Percentiles rank a stretch among this genome's conserved stretches.
phyloP scores from a whole-genome alignment of 2,329 filamentous ascomycete species.

The Aspergillus sp. region DNA sequence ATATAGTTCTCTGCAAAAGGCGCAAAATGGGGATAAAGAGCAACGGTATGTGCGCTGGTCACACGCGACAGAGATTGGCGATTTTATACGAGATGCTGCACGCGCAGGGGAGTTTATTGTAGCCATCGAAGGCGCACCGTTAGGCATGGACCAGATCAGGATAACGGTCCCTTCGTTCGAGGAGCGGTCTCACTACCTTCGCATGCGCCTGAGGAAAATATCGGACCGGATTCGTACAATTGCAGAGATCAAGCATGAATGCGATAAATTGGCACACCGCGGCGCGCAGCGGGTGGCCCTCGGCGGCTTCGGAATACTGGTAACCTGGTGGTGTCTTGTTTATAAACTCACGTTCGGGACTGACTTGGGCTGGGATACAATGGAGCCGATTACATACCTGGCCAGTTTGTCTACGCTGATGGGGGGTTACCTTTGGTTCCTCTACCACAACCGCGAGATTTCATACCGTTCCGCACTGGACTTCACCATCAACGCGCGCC shows the following conservation, averaged over 20 bases:
- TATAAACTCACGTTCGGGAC: slow-evolving; percentile 70
- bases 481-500: slow-evolving; percentile 76
- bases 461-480: slow-evolving; percentile 85
- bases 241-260: slow-evolving; percentile 75
- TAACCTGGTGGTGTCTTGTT: slow-evolving; percentile 78
- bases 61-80: slow-evolving; percentile 82
- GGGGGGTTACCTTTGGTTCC: slow-evolving; percentile 88
- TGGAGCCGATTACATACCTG: slow-evolving; percentile 88
- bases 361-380: slow-evolving; percentile 82
- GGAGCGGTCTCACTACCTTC: slow-evolving; percentile 86
- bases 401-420: slow-evolving; percentile 84
- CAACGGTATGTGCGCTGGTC: slow-evolving; percentile 81
- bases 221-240: slow-evolving; percentile 67
- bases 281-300: slow-evolving; percentile 77
- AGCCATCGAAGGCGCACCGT: slow-evolving; percentile 69
- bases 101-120: slow-evolving; percentile 81
- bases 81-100: slow-evolving; percentile 89
- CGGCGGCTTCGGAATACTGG: slow-evolving; percentile 71
- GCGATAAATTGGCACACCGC: slow-evolving; percentile 73
- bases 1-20: slow-evolving; percentile 66
- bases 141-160: slow-evolving; percentile 64
- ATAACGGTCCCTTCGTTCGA: slow-evolving; percentile 84
- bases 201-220: slow-evolving; percentile 71
- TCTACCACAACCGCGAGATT: slow-evolving; percentile 88
- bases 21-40: slow-evolving; percentile 18